Evolutionary conservation across 352 stramenopile species (phyloP).

Genomic region (Phytophthora crassamura): DNA sequence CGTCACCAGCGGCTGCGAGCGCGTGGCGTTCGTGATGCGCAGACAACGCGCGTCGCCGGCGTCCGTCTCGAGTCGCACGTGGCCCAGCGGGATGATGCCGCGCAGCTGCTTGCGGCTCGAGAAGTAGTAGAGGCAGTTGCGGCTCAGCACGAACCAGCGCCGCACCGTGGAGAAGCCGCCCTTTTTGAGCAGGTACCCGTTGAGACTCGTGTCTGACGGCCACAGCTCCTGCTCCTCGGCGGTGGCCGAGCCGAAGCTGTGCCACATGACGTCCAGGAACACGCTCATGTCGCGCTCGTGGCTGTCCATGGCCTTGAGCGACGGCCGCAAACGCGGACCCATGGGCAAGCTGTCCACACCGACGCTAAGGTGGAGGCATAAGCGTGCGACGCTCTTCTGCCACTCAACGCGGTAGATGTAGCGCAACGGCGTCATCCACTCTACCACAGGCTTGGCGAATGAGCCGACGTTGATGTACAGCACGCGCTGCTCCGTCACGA

Average conservation of each 20-base stretch:
- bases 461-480: constrained; percentile 89
- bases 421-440: constrained; percentile 90
- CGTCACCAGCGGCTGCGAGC: constrained; percentile 70
- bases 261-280: constrained; percentile 90
- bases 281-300: constrained; percentile 89
- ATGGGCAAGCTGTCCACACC: constrained; percentile 87
- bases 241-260: constrained; percentile 82
- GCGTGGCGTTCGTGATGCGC: constrained; percentile 73
- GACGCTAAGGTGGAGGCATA: constrained; percentile 84
- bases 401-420: constrained; percentile 89
- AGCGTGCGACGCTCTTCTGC: constrained; percentile 54
- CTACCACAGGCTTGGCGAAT: constrained; percentile 76
- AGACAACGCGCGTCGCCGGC: constrained; percentile 56
- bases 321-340: constrained; percentile 72
- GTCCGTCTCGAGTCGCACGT: constrained; percentile 77
- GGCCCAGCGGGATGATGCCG: constrained; percentile 86
- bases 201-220: constrained; percentile 89
- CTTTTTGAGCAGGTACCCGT: constrained; percentile 87
- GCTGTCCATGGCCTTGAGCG: constrained; percentile 71
- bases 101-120: constrained; percentile 80
- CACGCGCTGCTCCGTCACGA: constrained; percentile 87
- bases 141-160: constrained; percentile 89
- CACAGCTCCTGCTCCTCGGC: constrained; percentile 89
- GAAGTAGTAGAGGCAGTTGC: constrained; percentile 92
- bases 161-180: constrained; percentile 80